A percentile compares a stretch with the other conserved stretches of the same genome.
Conservation (phyloP, 805 yeast genomes). For the Jamesozyma jinghongensis region DNA sequence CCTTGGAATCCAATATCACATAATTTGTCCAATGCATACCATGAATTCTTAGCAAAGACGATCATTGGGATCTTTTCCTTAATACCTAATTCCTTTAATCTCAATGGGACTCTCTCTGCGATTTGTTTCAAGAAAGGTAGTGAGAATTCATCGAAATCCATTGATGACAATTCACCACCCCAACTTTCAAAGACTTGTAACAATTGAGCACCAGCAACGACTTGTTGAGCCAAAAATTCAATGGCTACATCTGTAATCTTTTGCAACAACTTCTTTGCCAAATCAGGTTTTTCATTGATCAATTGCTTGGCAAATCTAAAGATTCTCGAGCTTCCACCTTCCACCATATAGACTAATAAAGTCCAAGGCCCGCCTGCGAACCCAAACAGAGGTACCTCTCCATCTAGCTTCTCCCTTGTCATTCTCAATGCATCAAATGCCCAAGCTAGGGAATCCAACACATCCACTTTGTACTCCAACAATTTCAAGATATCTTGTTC, state of each 20-base stretch:
- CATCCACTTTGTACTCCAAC: conserved; percentile 56
- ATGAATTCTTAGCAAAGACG: conserved; percentile 90
- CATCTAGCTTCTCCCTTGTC: conserved; percentile 77
- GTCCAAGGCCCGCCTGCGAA: conserved; percentile 99
- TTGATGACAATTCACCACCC: conserved; percentile 95
- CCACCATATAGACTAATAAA: conserved; percentile 89
- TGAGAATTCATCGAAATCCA: conserved; percentile 79
- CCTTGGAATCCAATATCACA: conserved; percentile 74
- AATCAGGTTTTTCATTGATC: conserved; percentile 73
- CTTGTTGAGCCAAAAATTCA: conserved; percentile 90
- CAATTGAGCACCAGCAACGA: conserved; percentile 97
- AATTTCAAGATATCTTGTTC: conserved; percentile 54
- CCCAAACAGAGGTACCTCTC: conserved; percentile 90
- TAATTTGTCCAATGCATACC: conserved; percentile 87
- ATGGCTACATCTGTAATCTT: conserved; percentile 79
- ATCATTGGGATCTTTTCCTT: conserved; percentile 73
- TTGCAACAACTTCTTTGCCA: conserved; percentile 60
- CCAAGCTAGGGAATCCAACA: conserved; percentile 77
- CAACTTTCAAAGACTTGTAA: conserved; percentile 94
- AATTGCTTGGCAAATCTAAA: conserved; percentile 88
- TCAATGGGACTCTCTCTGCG: conserved; percentile 52
- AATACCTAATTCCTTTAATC: conserved; percentile 64
- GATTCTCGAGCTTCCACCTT: conserved; percentile 91
- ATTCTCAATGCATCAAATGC: conserved; percentile 88
- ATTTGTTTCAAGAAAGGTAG: conserved; percentile 82